phyloP scores from a whole-genome alignment of 176 grass and related monocot species.

The Eremochloa ophiuroides region DNA sequence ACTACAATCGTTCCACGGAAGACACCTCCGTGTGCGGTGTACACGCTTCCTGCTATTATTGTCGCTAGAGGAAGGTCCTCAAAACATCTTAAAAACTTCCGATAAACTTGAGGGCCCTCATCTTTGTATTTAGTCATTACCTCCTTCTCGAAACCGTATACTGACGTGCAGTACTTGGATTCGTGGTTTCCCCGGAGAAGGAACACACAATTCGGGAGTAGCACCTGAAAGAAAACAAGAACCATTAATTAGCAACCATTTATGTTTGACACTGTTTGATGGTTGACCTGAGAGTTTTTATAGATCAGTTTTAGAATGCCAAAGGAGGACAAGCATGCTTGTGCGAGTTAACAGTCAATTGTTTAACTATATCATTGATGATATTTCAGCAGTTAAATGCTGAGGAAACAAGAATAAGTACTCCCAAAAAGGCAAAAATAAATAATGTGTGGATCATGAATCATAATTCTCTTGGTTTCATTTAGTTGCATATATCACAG shows the following conservation, averaged over 20 bases:
- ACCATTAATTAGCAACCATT: not conserved
- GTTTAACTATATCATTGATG: not conserved
- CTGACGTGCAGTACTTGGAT: slow-evolving; percentile 96
- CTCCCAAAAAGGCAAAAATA: too few species aligned
- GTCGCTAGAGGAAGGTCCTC: slow-evolving; percentile 93
- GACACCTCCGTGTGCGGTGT: slow-evolving; percentile 94
- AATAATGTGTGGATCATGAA: not conserved
- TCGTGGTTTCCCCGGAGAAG: slow-evolving; percentile 95
- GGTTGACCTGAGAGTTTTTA: not conserved
- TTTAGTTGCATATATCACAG: not conserved
- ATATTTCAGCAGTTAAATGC: not conserved
- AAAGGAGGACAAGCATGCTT: not conserved
- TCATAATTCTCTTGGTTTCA: not conserved
- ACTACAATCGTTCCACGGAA: slow-evolving; percentile 53
- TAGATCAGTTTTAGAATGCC: not conserved
- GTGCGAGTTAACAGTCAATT: not conserved
- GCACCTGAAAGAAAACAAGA: slow-evolving; percentile 45
- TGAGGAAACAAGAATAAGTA: not conserved
- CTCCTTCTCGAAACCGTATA: slow-evolving; percentile 93
- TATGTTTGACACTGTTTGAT: not conserved
- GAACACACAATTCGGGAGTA: slow-evolving; percentile 66
- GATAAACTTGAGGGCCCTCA: slow-evolving; percentile 76
- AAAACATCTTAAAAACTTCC: slow-evolving; percentile 92
- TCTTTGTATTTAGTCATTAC: slow-evolving; percentile 79
- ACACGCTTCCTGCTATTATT: slow-evolving; percentile 84